Conservation (phyloP, 2,329 filamentous ascomycete species). For the Trichoderma sp. region DNA sequence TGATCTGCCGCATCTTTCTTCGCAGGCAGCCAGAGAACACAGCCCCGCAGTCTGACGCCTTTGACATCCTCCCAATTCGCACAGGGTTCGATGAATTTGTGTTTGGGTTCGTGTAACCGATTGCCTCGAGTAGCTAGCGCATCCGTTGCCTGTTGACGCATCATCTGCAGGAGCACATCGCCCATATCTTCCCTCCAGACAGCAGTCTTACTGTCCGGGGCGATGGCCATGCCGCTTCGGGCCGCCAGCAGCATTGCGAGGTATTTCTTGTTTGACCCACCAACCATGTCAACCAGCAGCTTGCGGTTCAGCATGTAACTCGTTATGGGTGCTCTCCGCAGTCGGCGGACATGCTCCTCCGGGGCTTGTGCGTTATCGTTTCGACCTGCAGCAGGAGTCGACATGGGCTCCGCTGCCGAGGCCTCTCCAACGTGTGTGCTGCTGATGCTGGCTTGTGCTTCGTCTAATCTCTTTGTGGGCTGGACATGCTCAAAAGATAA, state of each 20-base stretch:
- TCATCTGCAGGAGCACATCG: constrained; percentile 49
- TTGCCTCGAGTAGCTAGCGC: constrained; percentile 40
- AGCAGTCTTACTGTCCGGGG: constrained; percentile 14
- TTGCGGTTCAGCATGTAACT: constrained; percentile 35
- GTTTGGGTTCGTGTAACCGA: constrained; percentile 28
- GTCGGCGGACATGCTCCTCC: neutral
- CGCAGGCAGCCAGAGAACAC: constrained; percentile 46
- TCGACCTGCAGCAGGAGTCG: neutral
- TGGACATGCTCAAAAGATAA: constrained; percentile 35
- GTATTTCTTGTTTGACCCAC: constrained; percentile 24
- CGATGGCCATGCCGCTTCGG: constrained; percentile 33
- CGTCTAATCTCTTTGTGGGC: constrained; percentile 19
- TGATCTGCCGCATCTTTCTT: constrained; percentile 32
- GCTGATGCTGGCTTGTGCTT: neutral
- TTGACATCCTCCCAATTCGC: constrained; percentile 47
- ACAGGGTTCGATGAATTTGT: constrained; percentile 45
- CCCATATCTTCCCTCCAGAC: constrained; percentile 57
- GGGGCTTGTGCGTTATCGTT: neutral
- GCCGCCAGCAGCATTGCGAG: constrained; percentile 24
- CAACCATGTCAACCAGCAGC: constrained; percentile 32
- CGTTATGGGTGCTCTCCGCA: constrained; percentile 28
- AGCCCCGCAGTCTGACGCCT: constrained; percentile 43
- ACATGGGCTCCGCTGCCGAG: neutral
- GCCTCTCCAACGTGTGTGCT: neutral
- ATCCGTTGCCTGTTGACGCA: constrained; percentile 50